Evolutionary conservation across 805 yeast species (phyloP).

Genomic region (Kregervanrija delftensis): DNA sequence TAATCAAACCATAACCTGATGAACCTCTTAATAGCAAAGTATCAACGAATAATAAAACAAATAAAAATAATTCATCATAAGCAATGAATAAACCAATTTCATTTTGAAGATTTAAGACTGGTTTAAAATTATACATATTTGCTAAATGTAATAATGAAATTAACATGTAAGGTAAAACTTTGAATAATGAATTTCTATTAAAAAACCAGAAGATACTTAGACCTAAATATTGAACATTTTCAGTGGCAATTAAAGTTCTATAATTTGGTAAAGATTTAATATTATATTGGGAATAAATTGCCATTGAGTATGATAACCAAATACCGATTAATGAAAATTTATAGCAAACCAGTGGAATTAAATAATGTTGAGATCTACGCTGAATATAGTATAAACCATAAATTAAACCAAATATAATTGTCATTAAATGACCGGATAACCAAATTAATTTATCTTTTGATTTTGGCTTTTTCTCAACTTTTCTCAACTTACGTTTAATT

Average conservation of each 20-base stretch:
- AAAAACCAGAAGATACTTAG: constrained; percentile 55
- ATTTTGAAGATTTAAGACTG: constrained; percentile 32
- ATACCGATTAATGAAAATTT: constrained; percentile 53
- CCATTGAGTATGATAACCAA: constrained; percentile 41
- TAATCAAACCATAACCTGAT: constrained; percentile 59
- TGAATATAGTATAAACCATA: constrained; percentile 30
- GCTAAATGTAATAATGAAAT: constrained; percentile 55
- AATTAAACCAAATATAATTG: constrained; percentile 37
- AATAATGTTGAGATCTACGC: constrained; percentile 31
- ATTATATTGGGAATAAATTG: constrained; percentile 55
- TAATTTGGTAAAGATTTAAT: constrained; percentile 50
- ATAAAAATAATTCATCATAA: constrained; percentile 51
- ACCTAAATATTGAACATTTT: constrained; percentile 63
- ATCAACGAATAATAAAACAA: constrained; percentile 48
- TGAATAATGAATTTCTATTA: constrained; percentile 58
- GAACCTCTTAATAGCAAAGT: constrained; percentile 58
- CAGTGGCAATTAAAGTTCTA: constrained; percentile 60
- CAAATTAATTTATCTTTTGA: constrained; percentile 36
- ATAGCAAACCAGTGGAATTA: constrained; percentile 45
- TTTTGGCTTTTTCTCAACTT: constrained; percentile 6
- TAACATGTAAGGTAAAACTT: constrained; percentile 52
- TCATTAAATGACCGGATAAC: constrained; percentile 48
- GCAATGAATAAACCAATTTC: constrained; percentile 44
- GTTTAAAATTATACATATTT: constrained; percentile 31
- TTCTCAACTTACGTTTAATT: constrained; percentile 1